Evolutionary conservation across 495 filamentous ascomycete species (phyloP), one percentile per base, ranked within the genome.

Genomic region (Glutinoglossum americanum): DNA sequence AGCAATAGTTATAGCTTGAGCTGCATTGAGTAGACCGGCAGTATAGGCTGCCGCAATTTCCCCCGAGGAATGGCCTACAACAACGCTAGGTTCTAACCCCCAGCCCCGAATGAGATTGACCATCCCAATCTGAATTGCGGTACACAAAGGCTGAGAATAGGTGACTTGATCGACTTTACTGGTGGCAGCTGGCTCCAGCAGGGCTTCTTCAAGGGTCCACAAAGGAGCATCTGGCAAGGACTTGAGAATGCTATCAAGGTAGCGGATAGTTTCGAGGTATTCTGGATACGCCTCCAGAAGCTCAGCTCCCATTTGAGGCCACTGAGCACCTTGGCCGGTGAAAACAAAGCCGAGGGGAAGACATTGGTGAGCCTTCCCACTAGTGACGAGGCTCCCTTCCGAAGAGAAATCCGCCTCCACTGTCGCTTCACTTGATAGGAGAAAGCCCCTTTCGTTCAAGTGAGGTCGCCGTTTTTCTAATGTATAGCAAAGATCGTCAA

Each of bases 31-130:
- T 2, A 15, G n/a, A 17, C 61, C 59, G 30, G 47, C 27, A 9
- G 62, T 57, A 54, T 63, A 67, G 8, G 64, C 62, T 17, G 64
- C 65, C 2, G 60, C 65, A 56, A 68, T 63, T 41, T 68, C 65
- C 1, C 66, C 66, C 44, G 41, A 56, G 1, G 65, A 68, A 59
- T 68, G 66, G 4, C 65, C 66, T 0, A 59, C 49, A 0, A 61
- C 54, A 19, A 65, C 5, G 13, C 7, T 13, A 63, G 63, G 33
- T n/a, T n/a, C n/a, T 44, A 11, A 64, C 53, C 11, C 57, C 56
- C 59, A 63, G 63, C n/a, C 23, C 4, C 13, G 47, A 13, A 62
- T 32, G 10, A 59, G 30, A 13, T 62, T 25, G 11, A 63, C 55
- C 15, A 63, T 17, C 0, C 57, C 62, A 33, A 65, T 28, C 30